A percentile compares a stretch with the other conserved stretches of the same genome.
These are phyloP conservation scores for Malus sylvestris DNA, from an alignment of 306 rosid species.

Conservation along the genomic window DNA sequence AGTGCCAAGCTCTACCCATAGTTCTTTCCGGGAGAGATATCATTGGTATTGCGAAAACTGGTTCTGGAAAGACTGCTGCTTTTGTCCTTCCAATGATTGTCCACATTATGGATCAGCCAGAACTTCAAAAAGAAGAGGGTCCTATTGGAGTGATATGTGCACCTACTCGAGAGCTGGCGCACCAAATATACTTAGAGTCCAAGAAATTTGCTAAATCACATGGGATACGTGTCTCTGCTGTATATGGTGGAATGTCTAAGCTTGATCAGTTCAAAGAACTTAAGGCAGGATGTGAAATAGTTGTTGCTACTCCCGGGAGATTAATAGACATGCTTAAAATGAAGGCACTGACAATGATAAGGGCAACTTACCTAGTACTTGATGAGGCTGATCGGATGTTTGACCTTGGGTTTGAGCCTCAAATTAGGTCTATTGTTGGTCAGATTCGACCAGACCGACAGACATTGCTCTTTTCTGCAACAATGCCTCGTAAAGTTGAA, in stretches of 20 bases:
- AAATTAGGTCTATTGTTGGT: slow-evolving; percentile 91
- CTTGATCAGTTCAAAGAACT: slow-evolving; percentile 95
- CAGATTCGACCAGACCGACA: slow-evolving; percentile 99
- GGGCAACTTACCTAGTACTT: slow-evolving; percentile 89
- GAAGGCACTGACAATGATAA: slow-evolving; percentile 81
- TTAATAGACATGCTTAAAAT: slow-evolving; percentile 87
- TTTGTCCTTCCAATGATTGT: slow-evolving; percentile 98
- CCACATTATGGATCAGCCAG: slow-evolving; percentile 98
- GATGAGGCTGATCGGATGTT: slow-evolving; percentile 99
- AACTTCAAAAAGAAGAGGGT: slow-evolving; percentile 94
- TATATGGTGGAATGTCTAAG: slow-evolving; percentile 98
- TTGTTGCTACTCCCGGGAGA: slow-evolving; percentile 97
- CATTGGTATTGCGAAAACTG: slow-evolving; percentile 95
- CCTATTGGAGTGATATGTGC: slow-evolving; percentile 99
- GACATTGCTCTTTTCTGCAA: slow-evolving; percentile 89
- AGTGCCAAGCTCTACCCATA: slow-evolving; percentile 83
- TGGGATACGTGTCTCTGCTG: slow-evolving; percentile 80
- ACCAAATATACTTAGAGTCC: slow-evolving; percentile 80
- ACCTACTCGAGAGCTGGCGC: slow-evolving; percentile 93
- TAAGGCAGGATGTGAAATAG: slow-evolving; percentile 95
- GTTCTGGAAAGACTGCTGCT: slow-evolving; percentile 97
- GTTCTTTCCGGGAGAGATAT: slow-evolving; percentile 89
- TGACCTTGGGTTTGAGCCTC: slow-evolving; percentile 99
- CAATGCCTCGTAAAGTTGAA: slow-evolving; percentile 91
- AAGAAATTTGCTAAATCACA: slow-evolving; percentile 80